Evolutionary conservation across 345 rosid genomes (phyloP), one percentile per base, ranked within the genome.

Genomic region (Salix suchowensis): DNA sequence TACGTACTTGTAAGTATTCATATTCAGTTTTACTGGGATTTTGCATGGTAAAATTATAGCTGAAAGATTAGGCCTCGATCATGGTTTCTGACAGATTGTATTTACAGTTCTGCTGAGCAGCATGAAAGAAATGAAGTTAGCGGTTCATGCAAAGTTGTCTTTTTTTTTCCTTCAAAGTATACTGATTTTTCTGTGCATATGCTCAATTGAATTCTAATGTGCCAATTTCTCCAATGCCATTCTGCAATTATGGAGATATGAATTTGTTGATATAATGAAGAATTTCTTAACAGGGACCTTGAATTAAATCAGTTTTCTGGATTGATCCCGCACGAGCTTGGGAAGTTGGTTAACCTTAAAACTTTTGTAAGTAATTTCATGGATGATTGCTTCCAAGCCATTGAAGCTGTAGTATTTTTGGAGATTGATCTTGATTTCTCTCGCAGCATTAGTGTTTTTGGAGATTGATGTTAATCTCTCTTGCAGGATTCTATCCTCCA

Each of bases 281-380:
- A 55, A 23, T 46, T 46, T 50, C 46, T 84, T 64, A 72, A 30
- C 71, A 90, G 94, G 77, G 55, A 54, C 77, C 88, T 90, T 34
- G 92, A 88, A 80, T 60, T 86, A 74, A 90, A 88, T 85, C 82
- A 50, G 32, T 85, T 90, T 72, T 85, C 88, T 61, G 94, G 92
- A 69, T 32, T 72, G 67, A 76, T 90, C 69, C 89, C 94, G 23
- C 71, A 68, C 30, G 91, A 90, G 76, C 83, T 90, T 46, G 94
- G 91, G 65, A 80, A 88, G 42, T 69, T 90, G 75, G 64, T 68
- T 54, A 79, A 80, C 80, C 83, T 90, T 76, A 18, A 72, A 46
- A 65, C n/a, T 46, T 37, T 72, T 90, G 94, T 90, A 81, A 82
- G 89, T 42, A 28, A 65, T 52, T 66, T 42, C 71, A 32, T 74